Evolutionary conservation across 1,284 basidiomycete species (phyloP).

Genomic region (Heterobasidion parviporum): DNA sequence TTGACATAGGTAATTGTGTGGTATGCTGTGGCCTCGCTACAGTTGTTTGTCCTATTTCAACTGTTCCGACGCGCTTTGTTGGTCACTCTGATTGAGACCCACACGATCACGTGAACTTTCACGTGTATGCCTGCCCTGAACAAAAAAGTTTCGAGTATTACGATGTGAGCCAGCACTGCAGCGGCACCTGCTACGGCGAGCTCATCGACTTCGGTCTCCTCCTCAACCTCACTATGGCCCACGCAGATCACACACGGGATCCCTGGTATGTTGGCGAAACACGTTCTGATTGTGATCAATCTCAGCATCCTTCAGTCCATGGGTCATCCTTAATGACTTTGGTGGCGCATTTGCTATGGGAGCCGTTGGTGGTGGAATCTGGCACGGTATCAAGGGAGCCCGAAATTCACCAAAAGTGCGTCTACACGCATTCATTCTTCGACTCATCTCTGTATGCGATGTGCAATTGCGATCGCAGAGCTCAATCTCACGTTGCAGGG

Average conservation of each 20-base stretch:
- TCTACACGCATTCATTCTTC: slow-evolving; percentile 11
- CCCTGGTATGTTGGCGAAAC: slow-evolving; percentile 57
- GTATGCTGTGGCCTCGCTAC: slow-evolving; percentile 1
- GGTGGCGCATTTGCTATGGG: slow-evolving; percentile 97
- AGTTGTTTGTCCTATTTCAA: slow-evolving; percentile 6
- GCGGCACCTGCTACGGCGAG: not conserved
- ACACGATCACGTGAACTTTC: slow-evolving; percentile 3
- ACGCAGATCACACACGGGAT: slow-evolving; percentile 89
- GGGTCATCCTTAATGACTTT: slow-evolving; percentile 98
- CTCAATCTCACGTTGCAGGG: slow-evolving; percentile 45
- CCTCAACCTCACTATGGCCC: slow-evolving; percentile 44
- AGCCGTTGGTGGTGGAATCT: slow-evolving; percentile 92
- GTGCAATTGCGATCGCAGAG: no score
- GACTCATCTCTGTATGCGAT: no score
- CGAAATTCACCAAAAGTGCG: slow-evolving; percentile 90
- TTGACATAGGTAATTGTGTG: not conserved
- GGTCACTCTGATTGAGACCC: not conserved
- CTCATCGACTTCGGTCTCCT: slow-evolving; percentile 8
- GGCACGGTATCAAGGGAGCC: slow-evolving; percentile 99
- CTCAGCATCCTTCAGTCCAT: slow-evolving; percentile 56
- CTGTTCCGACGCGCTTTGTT: slow-evolving; percentile 3
- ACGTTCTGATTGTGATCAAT: slow-evolving; percentile 3
- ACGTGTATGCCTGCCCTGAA: not conserved
- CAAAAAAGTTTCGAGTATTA: slow-evolving; percentile 1
- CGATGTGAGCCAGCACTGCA: not conserved